Conservation (phyloP, 306 rosid genomes). For the Cucumis cinereus region DNA sequence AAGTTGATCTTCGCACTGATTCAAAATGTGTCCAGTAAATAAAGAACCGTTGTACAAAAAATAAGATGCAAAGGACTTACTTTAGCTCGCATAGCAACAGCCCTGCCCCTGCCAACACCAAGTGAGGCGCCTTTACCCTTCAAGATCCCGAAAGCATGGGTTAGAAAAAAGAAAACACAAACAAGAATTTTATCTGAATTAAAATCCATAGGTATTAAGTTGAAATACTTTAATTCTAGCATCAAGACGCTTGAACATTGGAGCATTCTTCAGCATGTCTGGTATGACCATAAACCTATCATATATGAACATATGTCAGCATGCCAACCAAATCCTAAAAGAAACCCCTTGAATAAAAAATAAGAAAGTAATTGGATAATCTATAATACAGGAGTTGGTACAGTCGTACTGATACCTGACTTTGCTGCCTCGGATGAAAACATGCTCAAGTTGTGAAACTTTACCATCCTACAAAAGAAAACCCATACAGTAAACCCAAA, state of each 20-base stretch:
- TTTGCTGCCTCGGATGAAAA: conserved; percentile 96
- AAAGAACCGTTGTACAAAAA: not conserved
- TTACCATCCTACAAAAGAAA: conserved; percentile 64
- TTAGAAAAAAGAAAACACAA: conserved; percentile 1
- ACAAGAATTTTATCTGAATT: not conserved
- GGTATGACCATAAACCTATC: conserved; percentile 95
- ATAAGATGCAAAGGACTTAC: conserved; percentile 20
- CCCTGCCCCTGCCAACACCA: conserved; percentile 98
- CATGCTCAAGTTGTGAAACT: conserved; percentile 94
- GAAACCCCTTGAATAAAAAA: not conserved
- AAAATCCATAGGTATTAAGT: not conserved
- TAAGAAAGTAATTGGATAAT: not conserved
- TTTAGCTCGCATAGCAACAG: conserved; percentile 96
- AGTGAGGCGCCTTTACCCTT: conserved; percentile 99
- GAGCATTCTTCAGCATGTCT: conserved; percentile 97
- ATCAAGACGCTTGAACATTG: conserved; percentile 96
- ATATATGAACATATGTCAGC: conserved; percentile 2
- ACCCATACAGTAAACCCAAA: not conserved
- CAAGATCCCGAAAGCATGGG: conserved; percentile 18
- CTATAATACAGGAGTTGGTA: not conserved
- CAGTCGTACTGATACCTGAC: conserved; percentile 75
- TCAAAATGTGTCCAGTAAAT: not conserved
- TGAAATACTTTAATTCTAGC: conserved; percentile 77
- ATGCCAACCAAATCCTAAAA: not conserved
- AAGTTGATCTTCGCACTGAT: not conserved